Base-by-base conservation (phyloP, 2,329 filamentous ascomycete species). In the Colletotrichum filicis region DNA sequence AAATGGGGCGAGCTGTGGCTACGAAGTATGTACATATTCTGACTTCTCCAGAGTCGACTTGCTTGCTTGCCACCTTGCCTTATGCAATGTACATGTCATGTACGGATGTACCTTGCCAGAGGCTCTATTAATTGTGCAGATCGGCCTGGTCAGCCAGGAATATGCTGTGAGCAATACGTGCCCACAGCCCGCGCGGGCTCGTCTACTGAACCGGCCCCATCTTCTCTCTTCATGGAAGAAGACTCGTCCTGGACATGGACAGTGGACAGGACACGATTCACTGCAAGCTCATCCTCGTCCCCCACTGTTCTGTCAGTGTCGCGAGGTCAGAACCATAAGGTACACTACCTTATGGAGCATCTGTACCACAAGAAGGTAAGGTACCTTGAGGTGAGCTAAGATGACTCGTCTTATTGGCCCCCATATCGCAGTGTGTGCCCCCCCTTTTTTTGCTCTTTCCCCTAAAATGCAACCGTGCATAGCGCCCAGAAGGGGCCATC, bases 101-200 rank as follows among this genome's bases (percentile, higher is more conserved):
- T 67, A 52, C 57, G 57, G 56, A 71, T 67, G 35, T 68, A 57
- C 57, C 46, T 57, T 68, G 49, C 32, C 24, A 22, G 24, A 32
- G 35, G 46, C 61, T 67, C 64, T 68, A 68, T 55, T 62, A 72
- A 59, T 72, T 72, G 69, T 72, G 69, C 59, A 72, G 69, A 68
- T 72, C 68, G 35, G 58, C 69, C 53, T 58, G 42, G 26, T 58
- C 37, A 53, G 69, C 65, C 65, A 72, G 69, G 65, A 72, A 68
- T 49, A 63, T 53, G 58, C 65, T 72, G 22, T 22, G 2, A 37
- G 12, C 28, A 58, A 53, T 64, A 68, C 65, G 70, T 73, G 65
- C 66, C 30, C 14, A 30, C 24, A 3, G 3, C n/a, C 35, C 58
- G 42, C 42, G 42, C 9, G 42, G 19, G 42, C 19, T 37, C n/a